These are phyloP conservation scores for Annulohypoxylon bovei DNA, from an alignment of 495 filamentous ascomycete genomes.

Conservation along the genomic window DNA sequence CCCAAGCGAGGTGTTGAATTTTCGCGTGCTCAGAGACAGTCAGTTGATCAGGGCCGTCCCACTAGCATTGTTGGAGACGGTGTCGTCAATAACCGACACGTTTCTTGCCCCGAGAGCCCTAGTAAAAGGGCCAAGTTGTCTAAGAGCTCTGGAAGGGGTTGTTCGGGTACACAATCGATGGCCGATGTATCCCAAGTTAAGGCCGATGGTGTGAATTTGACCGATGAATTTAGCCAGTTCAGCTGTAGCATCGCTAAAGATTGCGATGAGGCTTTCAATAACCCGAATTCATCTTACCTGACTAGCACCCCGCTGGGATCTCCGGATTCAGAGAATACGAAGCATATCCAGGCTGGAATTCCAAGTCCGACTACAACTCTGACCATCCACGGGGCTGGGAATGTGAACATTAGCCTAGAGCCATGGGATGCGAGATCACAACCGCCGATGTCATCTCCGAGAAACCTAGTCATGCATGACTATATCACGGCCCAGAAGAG, in stretches of 20 bases:
- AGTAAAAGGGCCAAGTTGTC: slow-evolving; percentile 12
- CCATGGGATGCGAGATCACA: slow-evolving; percentile 57
- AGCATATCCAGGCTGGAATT: neutral
- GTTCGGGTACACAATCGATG: slow-evolving; percentile 25
- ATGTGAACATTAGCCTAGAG: neutral
- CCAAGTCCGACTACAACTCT: slow-evolving; percentile 10
- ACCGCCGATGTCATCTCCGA: slow-evolving; percentile 63
- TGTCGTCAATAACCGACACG: slow-evolving; percentile 34
- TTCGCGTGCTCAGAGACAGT: slow-evolving; percentile 60
- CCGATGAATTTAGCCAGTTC: slow-evolving; percentile 62
- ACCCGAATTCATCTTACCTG: slow-evolving; percentile 58
- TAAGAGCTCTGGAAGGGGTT: slow-evolving; percentile 12
- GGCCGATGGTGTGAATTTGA: slow-evolving; percentile 49
- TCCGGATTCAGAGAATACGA: neutral
- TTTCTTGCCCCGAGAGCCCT: slow-evolving; percentile 23
- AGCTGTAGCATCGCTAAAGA: slow-evolving; percentile 60
- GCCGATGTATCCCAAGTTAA: slow-evolving; percentile 12
- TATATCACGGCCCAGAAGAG: slow-evolving; percentile 27
- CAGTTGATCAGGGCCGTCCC: slow-evolving; percentile 41
- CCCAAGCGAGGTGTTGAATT: slow-evolving; percentile 87
- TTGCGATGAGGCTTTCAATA: slow-evolving; percentile 82
- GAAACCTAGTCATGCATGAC: slow-evolving; percentile 55
- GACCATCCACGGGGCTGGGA: slow-evolving; percentile 28
- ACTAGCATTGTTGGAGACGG: slow-evolving; percentile 45
- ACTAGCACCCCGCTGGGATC: slow-evolving; percentile 19